Conservation (phyloP, 345 rosid genomes). For the Salix dunnii region DNA sequence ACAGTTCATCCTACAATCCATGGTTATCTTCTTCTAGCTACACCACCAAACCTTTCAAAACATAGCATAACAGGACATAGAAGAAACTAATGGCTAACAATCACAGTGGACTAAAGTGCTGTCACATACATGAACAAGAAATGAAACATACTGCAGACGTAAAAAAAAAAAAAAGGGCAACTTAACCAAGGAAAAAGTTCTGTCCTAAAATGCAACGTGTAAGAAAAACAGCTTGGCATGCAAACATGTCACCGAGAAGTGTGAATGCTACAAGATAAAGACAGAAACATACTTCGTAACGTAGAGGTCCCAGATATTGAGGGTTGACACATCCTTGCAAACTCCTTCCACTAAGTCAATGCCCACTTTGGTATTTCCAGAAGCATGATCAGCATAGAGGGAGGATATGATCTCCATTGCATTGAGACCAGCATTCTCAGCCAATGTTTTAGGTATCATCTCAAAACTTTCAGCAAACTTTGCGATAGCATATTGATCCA, state of each 20-base stretch:
- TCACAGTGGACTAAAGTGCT: not conserved
- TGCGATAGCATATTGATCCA: conserved; percentile 92
- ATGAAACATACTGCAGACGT: not conserved
- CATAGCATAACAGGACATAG: not conserved
- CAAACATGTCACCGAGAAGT: not conserved
- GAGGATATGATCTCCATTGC: conserved; percentile 93
- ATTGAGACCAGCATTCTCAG: conserved; percentile 96
- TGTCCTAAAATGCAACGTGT: not conserved
- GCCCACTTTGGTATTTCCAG: conserved; percentile 84
- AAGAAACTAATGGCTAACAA: not conserved
- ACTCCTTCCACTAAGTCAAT: conserved; percentile 80
- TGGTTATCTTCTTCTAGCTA: not conserved
- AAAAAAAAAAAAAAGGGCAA: not conserved
- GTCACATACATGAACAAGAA: not conserved
- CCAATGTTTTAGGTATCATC: conserved; percentile 84
- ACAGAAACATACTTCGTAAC: conserved; percentile 65
- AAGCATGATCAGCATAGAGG: conserved; percentile 84
- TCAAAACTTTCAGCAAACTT: conserved; percentile 98
- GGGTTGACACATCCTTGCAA: conserved; percentile 65
- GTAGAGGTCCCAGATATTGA: conserved; percentile 81
- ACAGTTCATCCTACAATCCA: too few species aligned
- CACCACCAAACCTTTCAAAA: not conserved
- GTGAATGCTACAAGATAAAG: not conserved
- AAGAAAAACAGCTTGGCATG: not conserved
- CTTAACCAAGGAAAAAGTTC: not conserved